Base-by-base conservation (phyloP, 2,329 filamentous ascomycete species). In the Pseudogymnoascus sp. region DNA sequence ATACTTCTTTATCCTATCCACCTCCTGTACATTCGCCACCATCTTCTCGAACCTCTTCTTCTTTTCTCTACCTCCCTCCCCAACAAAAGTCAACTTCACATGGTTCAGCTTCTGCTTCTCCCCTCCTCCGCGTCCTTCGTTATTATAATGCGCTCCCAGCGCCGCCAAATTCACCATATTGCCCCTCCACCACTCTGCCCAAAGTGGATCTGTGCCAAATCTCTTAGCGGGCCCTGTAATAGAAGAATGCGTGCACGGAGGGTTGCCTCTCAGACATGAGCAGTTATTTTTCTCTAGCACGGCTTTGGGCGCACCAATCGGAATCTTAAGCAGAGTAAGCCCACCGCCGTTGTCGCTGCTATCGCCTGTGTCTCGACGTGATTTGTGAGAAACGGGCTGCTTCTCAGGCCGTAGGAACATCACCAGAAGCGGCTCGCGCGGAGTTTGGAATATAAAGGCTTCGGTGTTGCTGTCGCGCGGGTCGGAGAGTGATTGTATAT, bases 81-180 rank as follows among this genome's bases (percentile, higher is more conserved):
- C 24, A n/a, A n/a, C 5, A 10, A 61, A 61, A 4, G 39, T 40
- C 24, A 61, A 26, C 33, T 58, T 58, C 21, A 61, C 44, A 39
- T 58, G 57, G 10, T 58, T 59, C 29, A 61, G 3, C 44, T 61
- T 61, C 21, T 61, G 29, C 31, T 39, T 39, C 29, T 50, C 15
- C 5, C 29, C 29, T 57, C 39, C 35, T n/a, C 26, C 60, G 7
- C 17, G 29, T 7, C 10, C 2, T n/a, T 58, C 47, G 29, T 59
- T 5, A 37, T 59, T 5, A 17, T 54, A 39, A 29, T 61, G 60
- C 21, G 21, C 29, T 1, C 60, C 60, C 7, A 61, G 15, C 10
- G 57, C 44, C 1, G 60, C 60, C 33, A 61, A 36, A n/a, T 61
- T 61, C 37, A 61, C 57, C 44, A 58, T 61, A 2, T 9, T 21